Percentiles rank a stretch among this genome's conserved stretches.
phyloP scores from a whole-genome alignment of 1,139 yeast species.

The Hansenula lynferdii region DNA sequence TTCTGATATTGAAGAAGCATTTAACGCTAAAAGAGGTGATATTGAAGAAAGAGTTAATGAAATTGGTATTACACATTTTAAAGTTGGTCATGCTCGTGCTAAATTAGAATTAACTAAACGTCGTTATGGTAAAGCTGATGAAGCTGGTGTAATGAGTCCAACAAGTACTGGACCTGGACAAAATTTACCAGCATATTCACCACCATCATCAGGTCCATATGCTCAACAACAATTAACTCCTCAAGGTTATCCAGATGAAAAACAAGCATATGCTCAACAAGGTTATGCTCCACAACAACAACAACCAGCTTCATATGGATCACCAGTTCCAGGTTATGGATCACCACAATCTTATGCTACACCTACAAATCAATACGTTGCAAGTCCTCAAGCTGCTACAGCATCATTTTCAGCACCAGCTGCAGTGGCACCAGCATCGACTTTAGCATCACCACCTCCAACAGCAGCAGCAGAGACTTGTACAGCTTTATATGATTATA shows the following conservation, averaged over 20 bases:
- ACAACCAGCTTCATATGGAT: no score
- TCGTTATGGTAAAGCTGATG: slow-evolving; percentile 55
- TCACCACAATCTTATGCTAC: slow-evolving; percentile 15
- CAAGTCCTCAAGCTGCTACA: slow-evolving; percentile 7
- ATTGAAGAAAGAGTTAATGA: slow-evolving; percentile 87
- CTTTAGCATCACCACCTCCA: slow-evolving; percentile 27
- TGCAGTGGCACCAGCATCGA: slow-evolving; percentile 22
- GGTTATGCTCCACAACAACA: slow-evolving; percentile 15
- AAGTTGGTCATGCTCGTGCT: slow-evolving; percentile 79
- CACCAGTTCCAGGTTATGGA: slow-evolving; percentile 3
- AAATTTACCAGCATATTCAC: slow-evolving; percentile 25
- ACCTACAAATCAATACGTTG: slow-evolving; percentile 10
- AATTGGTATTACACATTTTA: slow-evolving; percentile 83
- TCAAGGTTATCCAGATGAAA: neutral
- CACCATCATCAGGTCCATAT: slow-evolving; percentile 11
- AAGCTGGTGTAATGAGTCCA: slow-evolving; percentile 31
- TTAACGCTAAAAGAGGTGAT: slow-evolving; percentile 77
- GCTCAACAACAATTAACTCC: slow-evolving; percentile 11
- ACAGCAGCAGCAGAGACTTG: slow-evolving; percentile 49
- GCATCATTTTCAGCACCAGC: slow-evolving; percentile 4
- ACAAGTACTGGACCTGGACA: slow-evolving; percentile 22
- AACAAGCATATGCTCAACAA: slow-evolving; percentile 7
- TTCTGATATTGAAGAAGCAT: slow-evolving; percentile 80
- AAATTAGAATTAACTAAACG: slow-evolving; percentile 80
- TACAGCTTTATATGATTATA: slow-evolving; percentile 71